These are phyloP conservation scores for Cryptosporidium viatorum DNA, from an alignment of 169 alveolate genomes.

Conservation along the genomic window DNA sequence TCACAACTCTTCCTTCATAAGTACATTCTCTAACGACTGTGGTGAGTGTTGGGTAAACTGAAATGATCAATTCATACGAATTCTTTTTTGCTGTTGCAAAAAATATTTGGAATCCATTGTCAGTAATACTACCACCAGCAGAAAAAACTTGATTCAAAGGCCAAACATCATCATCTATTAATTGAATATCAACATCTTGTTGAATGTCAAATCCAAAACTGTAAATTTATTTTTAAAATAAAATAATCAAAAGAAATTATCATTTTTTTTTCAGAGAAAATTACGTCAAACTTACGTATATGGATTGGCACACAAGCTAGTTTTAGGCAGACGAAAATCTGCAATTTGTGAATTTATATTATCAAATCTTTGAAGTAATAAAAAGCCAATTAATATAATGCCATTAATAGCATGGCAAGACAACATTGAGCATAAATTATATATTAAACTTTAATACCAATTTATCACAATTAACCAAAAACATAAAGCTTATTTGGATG, in stretches of 20 bases:
- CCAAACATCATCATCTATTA: conserved; percentile 73
- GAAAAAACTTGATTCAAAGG: conserved; percentile 66
- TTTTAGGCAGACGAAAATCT: conserved; percentile 6
- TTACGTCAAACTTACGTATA: conserved; percentile 48
- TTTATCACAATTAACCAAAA: neutral
- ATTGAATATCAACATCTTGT: neutral
- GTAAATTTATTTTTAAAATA: neutral
- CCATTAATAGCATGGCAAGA: neutral
- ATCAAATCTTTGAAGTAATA: neutral
- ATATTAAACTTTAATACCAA: neutral
- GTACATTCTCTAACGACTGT: conserved; percentile 25
- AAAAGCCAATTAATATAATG: neutral
- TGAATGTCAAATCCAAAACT: conserved; percentile 26
- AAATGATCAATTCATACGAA: conserved; percentile 35
- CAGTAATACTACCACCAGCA: conserved; percentile 40
- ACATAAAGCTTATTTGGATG: neutral
- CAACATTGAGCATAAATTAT: conserved; percentile 6
- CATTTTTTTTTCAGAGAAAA: neutral
- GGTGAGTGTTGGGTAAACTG: neutral
- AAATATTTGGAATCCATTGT: conserved; percentile 11
- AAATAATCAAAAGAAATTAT: neutral
- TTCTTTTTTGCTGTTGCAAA: conserved; percentile 56
- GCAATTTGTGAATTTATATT: conserved; percentile 14
- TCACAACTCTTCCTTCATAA: conserved; percentile 40
- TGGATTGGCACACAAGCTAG: conserved; percentile 35